These are phyloP conservation scores for Cyberlindnera maritima DNA, from an alignment of 805 yeast genomes.

Conservation along the genomic window DNA sequence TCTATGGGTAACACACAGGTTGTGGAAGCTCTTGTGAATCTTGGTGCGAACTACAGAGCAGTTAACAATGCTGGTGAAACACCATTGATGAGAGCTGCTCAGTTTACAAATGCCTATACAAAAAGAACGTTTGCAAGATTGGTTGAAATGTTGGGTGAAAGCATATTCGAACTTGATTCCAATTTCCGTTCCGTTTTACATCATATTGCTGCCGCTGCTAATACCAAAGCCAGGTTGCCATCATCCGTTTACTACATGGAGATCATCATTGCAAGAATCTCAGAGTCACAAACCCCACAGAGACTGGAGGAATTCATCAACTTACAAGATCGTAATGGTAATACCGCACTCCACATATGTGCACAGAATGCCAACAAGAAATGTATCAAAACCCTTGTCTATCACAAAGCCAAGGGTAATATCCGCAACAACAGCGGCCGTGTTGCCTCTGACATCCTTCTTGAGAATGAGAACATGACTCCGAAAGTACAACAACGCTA, in stretches of 20 bases:
- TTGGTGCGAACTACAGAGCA: constrained; percentile 68
- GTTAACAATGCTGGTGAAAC: constrained; percentile 76
- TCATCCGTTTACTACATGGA: constrained; percentile 84
- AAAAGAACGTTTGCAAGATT: constrained; percentile 76
- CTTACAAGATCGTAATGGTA: constrained; percentile 72
- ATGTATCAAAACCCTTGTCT: constrained; percentile 47
- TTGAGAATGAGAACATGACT: constrained; percentile 25
- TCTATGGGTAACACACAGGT: constrained; percentile 85
- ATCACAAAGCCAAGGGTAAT: constrained; percentile 45
- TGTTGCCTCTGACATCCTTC: constrained; percentile 26
- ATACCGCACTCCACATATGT: constrained; percentile 76
- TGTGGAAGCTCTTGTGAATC: constrained; percentile 68
- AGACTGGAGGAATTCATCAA: constrained; percentile 57
- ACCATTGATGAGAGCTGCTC: constrained; percentile 79
- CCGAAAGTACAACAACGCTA: constrained; percentile 25
- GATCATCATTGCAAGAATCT: constrained; percentile 67
- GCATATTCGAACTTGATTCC: constrained; percentile 74
- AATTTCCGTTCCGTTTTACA: constrained; percentile 79
- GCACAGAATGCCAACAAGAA: constrained; percentile 55
- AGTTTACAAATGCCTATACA: constrained; percentile 85
- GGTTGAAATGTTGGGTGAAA: constrained; percentile 70
- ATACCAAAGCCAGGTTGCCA: constrained; percentile 64
- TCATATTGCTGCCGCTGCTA: constrained; percentile 72
- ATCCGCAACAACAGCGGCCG: constrained; percentile 36
- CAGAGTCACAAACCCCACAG: constrained; percentile 61